Conservation (phyloP, 495 filamentous ascomycete genomes). For the Penicillium malachiteum region DNA sequence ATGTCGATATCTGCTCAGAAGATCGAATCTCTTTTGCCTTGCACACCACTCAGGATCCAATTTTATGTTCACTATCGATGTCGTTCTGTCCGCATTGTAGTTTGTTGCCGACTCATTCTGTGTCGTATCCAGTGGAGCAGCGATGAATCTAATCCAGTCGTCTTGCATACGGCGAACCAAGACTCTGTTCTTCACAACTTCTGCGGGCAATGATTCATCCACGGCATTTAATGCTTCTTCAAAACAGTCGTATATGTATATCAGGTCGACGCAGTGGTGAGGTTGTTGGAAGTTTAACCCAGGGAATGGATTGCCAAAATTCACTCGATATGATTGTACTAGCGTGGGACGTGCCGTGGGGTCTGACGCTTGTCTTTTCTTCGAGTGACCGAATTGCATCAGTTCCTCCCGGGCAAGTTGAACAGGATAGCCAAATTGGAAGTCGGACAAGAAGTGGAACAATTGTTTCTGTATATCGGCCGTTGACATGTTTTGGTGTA, state of each 20-base stretch:
- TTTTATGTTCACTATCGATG: not conserved
- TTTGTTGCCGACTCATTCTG: not conserved
- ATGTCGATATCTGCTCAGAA: not conserved
- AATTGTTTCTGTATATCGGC: not conserved
- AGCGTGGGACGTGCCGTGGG: not conserved
- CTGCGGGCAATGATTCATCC: not conserved
- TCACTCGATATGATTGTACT: not conserved
- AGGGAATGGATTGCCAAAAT: constrained; percentile 1
- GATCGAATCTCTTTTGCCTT: not conserved
- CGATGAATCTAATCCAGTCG: constrained; percentile 2
- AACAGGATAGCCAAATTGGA: not conserved
- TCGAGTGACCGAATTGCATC: not conserved
- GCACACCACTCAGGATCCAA: not conserved
- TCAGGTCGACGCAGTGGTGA: constrained; percentile 2
- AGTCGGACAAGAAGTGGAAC: not conserved
- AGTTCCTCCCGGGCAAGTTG: not conserved
- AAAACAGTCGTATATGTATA: not conserved
- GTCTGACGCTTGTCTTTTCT: not conserved
- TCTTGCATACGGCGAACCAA: not conserved
- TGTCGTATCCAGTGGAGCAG: not conserved
- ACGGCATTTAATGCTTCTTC: not conserved
- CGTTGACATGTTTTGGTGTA: not conserved
- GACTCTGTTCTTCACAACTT: not conserved
- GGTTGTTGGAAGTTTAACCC: not conserved
- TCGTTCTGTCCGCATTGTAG: not conserved